Evolutionary conservation across 2,329 filamentous ascomycete species (phyloP).

Genomic region (Macrophomina phaseolina): DNA sequence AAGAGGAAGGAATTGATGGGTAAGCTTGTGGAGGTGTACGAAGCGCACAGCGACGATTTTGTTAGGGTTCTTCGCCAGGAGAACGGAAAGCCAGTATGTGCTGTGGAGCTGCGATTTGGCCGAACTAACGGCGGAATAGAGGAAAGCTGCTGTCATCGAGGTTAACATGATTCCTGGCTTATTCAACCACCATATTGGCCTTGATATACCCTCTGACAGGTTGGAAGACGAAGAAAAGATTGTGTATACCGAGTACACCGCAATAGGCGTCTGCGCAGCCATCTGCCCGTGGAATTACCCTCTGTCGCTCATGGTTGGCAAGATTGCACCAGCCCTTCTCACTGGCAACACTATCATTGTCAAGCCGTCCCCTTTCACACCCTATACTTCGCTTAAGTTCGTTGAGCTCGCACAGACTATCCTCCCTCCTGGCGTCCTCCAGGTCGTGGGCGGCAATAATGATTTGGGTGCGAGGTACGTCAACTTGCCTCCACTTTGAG

Average conservation of each 20-base stretch:
- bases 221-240: background rate
- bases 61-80: conserved; percentile 34
- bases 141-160: conserved; percentile 36
- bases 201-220: too few relatives aligned
- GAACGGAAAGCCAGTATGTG: conserved; percentile 32
- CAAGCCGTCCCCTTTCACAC: conserved; percentile 53
- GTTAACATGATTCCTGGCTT: too few relatives aligned
- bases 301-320: background rate
- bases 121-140: background rate
- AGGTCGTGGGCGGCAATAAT: conserved; percentile 66
- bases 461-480: too few relatives aligned
- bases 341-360: background rate
- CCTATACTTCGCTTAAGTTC: conserved; percentile 65
- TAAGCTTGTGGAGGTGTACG: conserved; percentile 30
- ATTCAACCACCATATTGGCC: too few relatives aligned
- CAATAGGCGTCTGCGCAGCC: background rate
- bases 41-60: conserved; percentile 30
- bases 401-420: conserved; percentile 62
- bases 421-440: conserved; percentile 68
- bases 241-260: background rate
- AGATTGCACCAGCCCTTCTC: background rate
- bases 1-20: conserved; percentile 32
- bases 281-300: background rate
- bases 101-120: background rate
- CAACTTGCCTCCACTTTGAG: too few relatives aligned